phyloP scores from a whole-genome alignment of 163 green algal genomes.

The Chloroidium sp. region DNA sequence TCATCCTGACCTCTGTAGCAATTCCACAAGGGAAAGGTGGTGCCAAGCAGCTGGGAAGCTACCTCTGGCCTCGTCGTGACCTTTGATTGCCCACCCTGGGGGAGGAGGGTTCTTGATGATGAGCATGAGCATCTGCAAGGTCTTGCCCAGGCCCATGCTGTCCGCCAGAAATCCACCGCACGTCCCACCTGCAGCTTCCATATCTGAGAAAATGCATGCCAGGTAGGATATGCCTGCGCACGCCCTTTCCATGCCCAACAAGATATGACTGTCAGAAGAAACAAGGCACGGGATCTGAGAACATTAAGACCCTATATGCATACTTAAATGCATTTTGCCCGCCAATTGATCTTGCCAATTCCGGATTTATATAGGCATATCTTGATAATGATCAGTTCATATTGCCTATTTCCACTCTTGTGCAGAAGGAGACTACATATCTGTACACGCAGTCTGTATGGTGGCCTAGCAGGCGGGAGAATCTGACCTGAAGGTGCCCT shows the following conservation, averaged over 20 bases:
- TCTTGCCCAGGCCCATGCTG: slow-evolving; percentile 37
- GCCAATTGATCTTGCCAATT: too few relatives aligned
- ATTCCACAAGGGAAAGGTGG: neutral
- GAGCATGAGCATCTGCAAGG: slow-evolving; percentile 48
- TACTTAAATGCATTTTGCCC: neutral
- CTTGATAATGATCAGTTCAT: neutral
- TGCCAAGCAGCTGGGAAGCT: neutral
- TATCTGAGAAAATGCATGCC: neutral
- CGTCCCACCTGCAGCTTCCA: slow-evolving; percentile 28
- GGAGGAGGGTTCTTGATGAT: slow-evolving; percentile 37
- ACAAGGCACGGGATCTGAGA: neutral
- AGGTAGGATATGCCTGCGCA: too few relatives aligned
- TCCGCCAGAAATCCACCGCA: slow-evolving; percentile 56
- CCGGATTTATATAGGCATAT: too few relatives aligned
- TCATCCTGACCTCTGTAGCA: neutral
- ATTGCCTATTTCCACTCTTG: neutral
- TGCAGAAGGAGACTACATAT: too few relatives aligned
- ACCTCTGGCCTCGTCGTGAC: neutral
- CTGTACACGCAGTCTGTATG: too few relatives aligned
- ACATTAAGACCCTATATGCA: neutral
- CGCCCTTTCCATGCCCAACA: too few relatives aligned
- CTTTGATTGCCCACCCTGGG: slow-evolving; percentile 22
- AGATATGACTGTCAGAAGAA: too few relatives aligned
- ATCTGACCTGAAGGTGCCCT: slow-evolving; percentile 10
- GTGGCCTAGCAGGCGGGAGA: neutral